Percentiles rank a stretch among this genome's conserved stretches.
Conservation (phyloP, 768 basidiomycete genomes). For the Mrakia frigida region DNA sequence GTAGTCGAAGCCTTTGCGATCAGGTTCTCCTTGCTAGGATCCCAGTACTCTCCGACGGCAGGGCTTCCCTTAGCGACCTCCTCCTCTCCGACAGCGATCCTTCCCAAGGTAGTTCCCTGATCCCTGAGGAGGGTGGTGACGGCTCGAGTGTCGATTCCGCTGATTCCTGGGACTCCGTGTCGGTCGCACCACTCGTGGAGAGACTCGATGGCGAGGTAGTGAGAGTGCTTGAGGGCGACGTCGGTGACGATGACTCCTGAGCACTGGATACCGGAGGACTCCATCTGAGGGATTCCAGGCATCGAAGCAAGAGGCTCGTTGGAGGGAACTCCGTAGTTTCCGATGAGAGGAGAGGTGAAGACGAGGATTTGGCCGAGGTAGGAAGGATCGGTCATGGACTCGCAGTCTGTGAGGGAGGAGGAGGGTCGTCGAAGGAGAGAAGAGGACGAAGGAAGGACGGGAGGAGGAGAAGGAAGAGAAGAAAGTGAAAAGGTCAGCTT, state of each 20-base stretch:
- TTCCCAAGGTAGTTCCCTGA: constrained; percentile 93
- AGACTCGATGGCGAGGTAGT: constrained; percentile 88
- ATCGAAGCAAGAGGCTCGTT: constrained; percentile 56
- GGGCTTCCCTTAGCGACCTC: constrained; percentile 63
- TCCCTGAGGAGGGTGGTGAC: constrained; percentile 89
- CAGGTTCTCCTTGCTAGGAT: constrained; percentile 84
- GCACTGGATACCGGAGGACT: constrained; percentile 84
- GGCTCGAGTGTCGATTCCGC: constrained; percentile 95
- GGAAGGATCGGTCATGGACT: constrained; percentile 99
- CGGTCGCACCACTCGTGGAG: constrained; percentile 89
- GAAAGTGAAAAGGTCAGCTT: neutral
- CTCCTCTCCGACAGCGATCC: constrained; percentile 68
- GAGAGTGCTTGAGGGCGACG: constrained; percentile 89
- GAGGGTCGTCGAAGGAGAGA: neutral
- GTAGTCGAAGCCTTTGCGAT: constrained; percentile 90
- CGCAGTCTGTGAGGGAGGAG: constrained; percentile 64
- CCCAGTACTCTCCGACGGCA: constrained; percentile 68
- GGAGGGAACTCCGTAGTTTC: constrained; percentile 91
- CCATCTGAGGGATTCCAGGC: constrained; percentile 66
- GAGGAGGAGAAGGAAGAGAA: neutral
- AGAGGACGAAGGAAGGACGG: neutral
- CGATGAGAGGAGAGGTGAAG: constrained; percentile 96
- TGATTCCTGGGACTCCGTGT: constrained; percentile 83
- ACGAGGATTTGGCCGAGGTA: constrained; percentile 97
- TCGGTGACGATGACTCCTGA: constrained; percentile 88